These are phyloP conservation scores for Rugonectria rugulosa DNA, from an alignment of 2,329 filamentous ascomycete species.

Conservation along the genomic window DNA sequence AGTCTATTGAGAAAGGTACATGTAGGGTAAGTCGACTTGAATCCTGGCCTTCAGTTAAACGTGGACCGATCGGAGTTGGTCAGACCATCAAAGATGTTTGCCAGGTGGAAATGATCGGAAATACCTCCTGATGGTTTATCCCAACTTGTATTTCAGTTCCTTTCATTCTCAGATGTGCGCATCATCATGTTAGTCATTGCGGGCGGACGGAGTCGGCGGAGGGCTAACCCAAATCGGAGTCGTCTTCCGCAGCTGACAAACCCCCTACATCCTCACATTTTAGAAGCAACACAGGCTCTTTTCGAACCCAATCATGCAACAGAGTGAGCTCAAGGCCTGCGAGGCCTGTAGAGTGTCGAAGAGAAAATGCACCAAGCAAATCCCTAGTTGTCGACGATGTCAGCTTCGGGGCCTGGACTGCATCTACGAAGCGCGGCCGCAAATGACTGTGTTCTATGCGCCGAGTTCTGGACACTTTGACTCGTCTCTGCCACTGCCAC, in stretches of 20 bases:
- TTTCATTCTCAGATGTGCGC: background rate
- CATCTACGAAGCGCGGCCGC: constrained; percentile 1
- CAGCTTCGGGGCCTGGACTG: background rate
- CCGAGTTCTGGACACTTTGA: background rate
- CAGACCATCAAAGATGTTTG: too few relatives aligned
- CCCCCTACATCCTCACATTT: too few relatives aligned
- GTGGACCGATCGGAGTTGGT: too few relatives aligned
- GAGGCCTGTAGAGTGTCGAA: constrained; percentile 26
- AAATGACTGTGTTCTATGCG: background rate
- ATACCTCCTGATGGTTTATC: too few relatives aligned
- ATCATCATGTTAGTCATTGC: too few relatives aligned
- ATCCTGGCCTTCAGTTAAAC: too few relatives aligned
- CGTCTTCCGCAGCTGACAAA: background rate
- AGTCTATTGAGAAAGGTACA: too few relatives aligned
- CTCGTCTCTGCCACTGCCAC: background rate
- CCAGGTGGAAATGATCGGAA: too few relatives aligned
- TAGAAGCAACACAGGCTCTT: background rate
- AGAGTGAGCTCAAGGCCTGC: constrained; percentile 12
- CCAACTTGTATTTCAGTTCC: too few relatives aligned
- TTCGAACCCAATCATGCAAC: background rate
- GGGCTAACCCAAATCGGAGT: background rate
- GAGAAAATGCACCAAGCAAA: constrained; percentile 29
- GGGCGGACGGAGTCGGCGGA: too few relatives aligned
- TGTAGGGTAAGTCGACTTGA: too few relatives aligned
- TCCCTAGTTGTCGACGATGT: constrained; percentile 16